Percentiles rank a stretch among this genome's conserved stretches.
phyloP scores from a whole-genome alignment of 331 rosid species.

The Quercus tomentella region DNA sequence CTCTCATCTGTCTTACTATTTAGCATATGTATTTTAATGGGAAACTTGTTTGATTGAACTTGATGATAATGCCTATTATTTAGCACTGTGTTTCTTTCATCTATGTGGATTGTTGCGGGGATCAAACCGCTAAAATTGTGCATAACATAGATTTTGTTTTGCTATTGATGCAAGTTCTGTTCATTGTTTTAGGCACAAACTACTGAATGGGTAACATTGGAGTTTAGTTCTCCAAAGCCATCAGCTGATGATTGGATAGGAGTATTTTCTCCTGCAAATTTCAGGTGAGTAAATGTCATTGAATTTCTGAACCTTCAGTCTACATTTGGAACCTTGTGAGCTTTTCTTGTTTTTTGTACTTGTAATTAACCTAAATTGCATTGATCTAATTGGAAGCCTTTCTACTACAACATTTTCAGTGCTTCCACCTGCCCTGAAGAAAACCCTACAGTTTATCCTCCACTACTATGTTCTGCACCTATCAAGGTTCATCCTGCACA shows the following conservation, averaged over 20 bases:
- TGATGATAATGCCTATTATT: neutral
- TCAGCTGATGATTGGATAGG: slow-evolving; percentile 81
- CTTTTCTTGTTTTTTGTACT: neutral
- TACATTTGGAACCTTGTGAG: slow-evolving; percentile 1
- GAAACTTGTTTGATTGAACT: neutral
- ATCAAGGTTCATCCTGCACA: slow-evolving; percentile 52
- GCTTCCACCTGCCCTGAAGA: slow-evolving; percentile 67
- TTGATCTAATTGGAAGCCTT: slow-evolving; percentile 1
- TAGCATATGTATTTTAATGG: neutral
- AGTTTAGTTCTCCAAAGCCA: slow-evolving; percentile 62
- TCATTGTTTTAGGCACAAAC: slow-evolving; percentile 49
- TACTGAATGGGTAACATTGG: slow-evolving; percentile 55
- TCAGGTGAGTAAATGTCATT: slow-evolving; percentile 44
- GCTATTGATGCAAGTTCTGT: slow-evolving; percentile 7
- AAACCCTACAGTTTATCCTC: slow-evolving; percentile 44
- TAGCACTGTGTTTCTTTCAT: no score
- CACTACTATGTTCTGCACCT: slow-evolving; percentile 72
- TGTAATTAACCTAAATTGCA: neutral
- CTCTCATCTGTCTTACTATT: neutral
- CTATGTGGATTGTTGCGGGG: neutral
- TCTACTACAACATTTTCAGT: slow-evolving; percentile 32
- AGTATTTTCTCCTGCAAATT: slow-evolving; percentile 84
- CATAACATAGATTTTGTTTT: neutral
- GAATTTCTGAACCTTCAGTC: neutral
- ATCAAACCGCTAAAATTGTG: neutral